These are phyloP conservation scores for Ogataea hybrid DNA, from an alignment of 1,139 yeast genomes.

Conservation along the genomic window DNA sequence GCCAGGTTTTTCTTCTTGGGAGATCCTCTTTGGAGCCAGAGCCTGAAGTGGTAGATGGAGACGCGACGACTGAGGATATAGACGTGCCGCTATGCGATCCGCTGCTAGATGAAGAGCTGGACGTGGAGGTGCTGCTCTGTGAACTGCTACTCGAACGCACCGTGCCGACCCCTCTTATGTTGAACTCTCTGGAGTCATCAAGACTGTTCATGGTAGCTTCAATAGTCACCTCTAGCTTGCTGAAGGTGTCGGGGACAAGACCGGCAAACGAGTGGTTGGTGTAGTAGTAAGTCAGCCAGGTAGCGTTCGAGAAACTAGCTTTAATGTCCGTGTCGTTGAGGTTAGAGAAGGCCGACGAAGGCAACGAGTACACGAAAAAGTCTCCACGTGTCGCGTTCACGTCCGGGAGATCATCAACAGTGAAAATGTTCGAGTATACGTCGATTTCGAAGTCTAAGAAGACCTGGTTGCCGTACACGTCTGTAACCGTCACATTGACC, in stretches of 20 bases:
- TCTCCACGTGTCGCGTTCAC: slow-evolving; percentile 66
- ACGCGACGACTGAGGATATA: slow-evolving; percentile 30
- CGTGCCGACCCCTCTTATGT: slow-evolving; percentile 52
- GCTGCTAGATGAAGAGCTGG: slow-evolving; percentile 19
- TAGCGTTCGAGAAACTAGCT: slow-evolving; percentile 41
- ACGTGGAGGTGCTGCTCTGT: slow-evolving; percentile 24
- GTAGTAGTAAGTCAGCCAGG: slow-evolving; percentile 65
- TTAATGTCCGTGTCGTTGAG: slow-evolving; percentile 48
- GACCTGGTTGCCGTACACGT: slow-evolving; percentile 63
- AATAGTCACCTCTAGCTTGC: slow-evolving; percentile 46
- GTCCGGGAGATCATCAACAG: slow-evolving; percentile 48
- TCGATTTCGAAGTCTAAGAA: slow-evolving; percentile 53
- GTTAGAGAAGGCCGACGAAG: slow-evolving; percentile 55
- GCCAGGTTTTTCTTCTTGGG: slow-evolving; percentile 52
- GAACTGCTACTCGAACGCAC: slow-evolving; percentile 2
- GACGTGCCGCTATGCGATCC: slow-evolving; percentile 26
- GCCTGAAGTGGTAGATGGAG: slow-evolving; percentile 17
- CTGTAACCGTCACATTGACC: slow-evolving; percentile 59
- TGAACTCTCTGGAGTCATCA: slow-evolving; percentile 46
- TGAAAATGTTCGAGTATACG: slow-evolving; percentile 51
- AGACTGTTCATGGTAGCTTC: slow-evolving; percentile 46
- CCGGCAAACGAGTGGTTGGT: slow-evolving; percentile 70
- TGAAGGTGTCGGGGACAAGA: slow-evolving; percentile 58
- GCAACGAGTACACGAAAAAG: slow-evolving; percentile 53
- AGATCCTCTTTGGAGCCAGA: slow-evolving; percentile 23